Conservation (phyloP, 768 basidiomycete species). For the Podaxis carcinomalis region DNA sequence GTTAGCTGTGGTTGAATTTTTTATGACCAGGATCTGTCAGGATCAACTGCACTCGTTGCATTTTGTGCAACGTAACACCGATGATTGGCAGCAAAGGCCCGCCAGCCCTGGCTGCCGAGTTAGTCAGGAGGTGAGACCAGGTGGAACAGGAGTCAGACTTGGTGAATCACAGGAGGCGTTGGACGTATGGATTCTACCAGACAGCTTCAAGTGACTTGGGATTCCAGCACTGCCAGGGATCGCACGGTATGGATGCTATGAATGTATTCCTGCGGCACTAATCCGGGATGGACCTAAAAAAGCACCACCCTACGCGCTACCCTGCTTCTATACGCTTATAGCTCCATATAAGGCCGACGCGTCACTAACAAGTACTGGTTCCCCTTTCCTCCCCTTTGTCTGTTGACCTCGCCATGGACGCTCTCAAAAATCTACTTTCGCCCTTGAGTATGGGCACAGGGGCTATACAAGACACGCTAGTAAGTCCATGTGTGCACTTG, state of each 20-base stretch:
- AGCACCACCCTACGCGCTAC: conserved; percentile 22
- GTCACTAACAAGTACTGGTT: conserved; percentile 21
- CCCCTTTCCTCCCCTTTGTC: conserved; percentile 22
- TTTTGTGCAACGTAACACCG: background rate
- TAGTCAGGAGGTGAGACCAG: background rate
- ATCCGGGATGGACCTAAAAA: conserved; percentile 7
- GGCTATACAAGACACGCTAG: conserved; percentile 77
- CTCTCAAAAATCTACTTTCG: conserved; percentile 66
- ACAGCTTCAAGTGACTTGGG: background rate
- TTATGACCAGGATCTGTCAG: conserved; percentile 3
- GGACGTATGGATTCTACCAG: background rate
- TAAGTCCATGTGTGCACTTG: conserved; percentile 26
- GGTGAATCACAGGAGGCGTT: background rate
- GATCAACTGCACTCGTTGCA: background rate
- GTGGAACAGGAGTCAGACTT: background rate
- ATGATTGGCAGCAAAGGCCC: background rate
- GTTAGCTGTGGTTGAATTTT: background rate
- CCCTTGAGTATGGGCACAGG: conserved; percentile 64
- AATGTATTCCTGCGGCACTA: conserved; percentile 1
- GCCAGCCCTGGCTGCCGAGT: background rate
- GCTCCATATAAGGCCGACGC: conserved; percentile 39
- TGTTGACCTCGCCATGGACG: conserved; percentile 49
- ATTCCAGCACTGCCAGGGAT: conserved; percentile 7
- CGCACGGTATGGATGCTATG: background rate
- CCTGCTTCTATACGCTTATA: conserved; percentile 30